phyloP scores from a whole-genome alignment of 2,329 filamentous ascomycete species.

The Colletotrichum tofieldiae region DNA sequence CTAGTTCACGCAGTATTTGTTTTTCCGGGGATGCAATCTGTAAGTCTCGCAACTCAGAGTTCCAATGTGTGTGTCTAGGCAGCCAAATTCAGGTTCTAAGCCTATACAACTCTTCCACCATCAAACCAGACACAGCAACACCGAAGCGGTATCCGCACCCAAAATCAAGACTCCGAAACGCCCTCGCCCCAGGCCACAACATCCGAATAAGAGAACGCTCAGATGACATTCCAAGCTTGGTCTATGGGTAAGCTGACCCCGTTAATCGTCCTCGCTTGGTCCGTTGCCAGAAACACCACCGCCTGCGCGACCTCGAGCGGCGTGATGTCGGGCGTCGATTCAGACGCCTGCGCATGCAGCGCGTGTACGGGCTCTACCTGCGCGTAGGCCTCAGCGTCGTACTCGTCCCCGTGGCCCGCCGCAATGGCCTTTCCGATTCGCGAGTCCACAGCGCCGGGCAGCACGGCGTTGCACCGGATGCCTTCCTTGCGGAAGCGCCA shows the following conservation, averaged over 20 bases:
- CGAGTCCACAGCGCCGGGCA: constrained; percentile 54
- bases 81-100: neutral
- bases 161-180: neutral
- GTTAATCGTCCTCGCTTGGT: constrained; percentile 55
- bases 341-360: constrained; percentile 48
- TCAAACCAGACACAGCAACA: neutral
- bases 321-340: constrained; percentile 47
- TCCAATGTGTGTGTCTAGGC: no score
- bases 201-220: neutral
- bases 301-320: constrained; percentile 53
- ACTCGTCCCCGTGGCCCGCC: constrained; percentile 42
- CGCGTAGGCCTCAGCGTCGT: constrained; percentile 47
- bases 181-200: neutral
- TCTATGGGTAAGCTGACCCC: constrained; percentile 55
- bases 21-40: neutral
- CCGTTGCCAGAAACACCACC: constrained; percentile 55
- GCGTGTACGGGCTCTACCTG: constrained; percentile 50
- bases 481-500: constrained; percentile 61
- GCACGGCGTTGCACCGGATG: constrained; percentile 48
- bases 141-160: neutral
- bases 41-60: neutral
- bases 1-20: neutral
- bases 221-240: constrained; percentile 55
- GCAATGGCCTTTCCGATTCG: constrained; percentile 49
- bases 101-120: neutral